Evolutionary conservation across 306 rosid species (phyloP).

Genomic region (Rosa multiflora): DNA sequence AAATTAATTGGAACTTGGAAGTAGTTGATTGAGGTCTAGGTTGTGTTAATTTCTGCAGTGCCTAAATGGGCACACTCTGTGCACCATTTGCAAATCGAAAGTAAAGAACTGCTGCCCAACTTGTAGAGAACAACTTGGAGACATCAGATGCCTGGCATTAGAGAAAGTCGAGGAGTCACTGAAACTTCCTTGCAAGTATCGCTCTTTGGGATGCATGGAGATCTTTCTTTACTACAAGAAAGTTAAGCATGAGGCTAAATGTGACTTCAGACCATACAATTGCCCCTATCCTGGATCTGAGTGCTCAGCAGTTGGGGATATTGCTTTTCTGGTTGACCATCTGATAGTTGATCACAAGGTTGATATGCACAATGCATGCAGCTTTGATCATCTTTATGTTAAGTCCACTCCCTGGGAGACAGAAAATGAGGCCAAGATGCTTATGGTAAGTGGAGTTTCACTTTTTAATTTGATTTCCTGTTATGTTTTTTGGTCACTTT

Average conservation of each 20-base stretch:
- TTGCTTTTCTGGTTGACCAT: slow-evolving; percentile 26
- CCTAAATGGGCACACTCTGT: slow-evolving; percentile 30
- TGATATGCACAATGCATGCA: slow-evolving; percentile 23
- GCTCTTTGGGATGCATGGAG: slow-evolving; percentile 25
- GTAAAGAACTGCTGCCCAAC: slow-evolving; percentile 30
- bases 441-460: slow-evolving; percentile 18
- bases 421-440: slow-evolving; percentile 28
- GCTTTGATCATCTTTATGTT: slow-evolving; percentile 31
- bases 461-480: background rate
- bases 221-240: slow-evolving; percentile 31
- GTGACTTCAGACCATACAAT: slow-evolving; percentile 28
- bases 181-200: slow-evolving; percentile 27
- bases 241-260: slow-evolving; percentile 25
- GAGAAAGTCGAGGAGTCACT: slow-evolving; percentile 33
- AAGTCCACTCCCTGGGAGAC: slow-evolving; percentile 20
- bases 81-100: slow-evolving; percentile 25
- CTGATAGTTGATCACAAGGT: slow-evolving; percentile 28
- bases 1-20: background rate
- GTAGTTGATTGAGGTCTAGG: background rate
- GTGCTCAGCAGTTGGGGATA: slow-evolving; percentile 20
- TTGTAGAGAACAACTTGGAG: slow-evolving; percentile 30
- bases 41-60: slow-evolving; percentile 24
- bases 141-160: slow-evolving; percentile 31
- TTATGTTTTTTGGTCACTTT: background rate
- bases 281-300: slow-evolving; percentile 29